Percentiles rank a stretch among this genome's conserved stretches.
These are phyloP conservation scores for Aristolochia californica DNA, from an alignment of 164 flowering plant genomes.

Conservation along the genomic window DNA sequence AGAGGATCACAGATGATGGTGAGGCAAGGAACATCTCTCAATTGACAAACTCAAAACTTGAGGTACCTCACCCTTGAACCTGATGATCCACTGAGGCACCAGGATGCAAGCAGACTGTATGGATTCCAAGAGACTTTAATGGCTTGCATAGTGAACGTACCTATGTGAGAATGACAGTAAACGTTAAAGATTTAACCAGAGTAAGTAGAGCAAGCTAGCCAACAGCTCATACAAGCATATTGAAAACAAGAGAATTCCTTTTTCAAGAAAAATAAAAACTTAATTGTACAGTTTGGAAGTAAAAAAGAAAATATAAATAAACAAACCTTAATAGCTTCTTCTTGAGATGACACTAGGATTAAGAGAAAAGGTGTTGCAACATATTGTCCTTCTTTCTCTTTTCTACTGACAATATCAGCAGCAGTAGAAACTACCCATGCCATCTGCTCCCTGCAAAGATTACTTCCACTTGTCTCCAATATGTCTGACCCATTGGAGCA, in stretches of 20 bases:
- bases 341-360: slow-evolving; percentile 63
- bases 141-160: slow-evolving; percentile 75
- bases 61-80: slow-evolving; percentile 50
- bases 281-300: background rate
- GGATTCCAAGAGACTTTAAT: slow-evolving; percentile 67
- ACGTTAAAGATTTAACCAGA: background rate
- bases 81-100: slow-evolving; percentile 85
- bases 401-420: slow-evolving; percentile 55
- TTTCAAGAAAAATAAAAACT: background rate
- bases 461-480: slow-evolving; percentile 46
- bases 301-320: background rate
- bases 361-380: slow-evolving; percentile 54
- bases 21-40: background rate
- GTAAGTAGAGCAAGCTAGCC: background rate
- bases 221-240: background rate
- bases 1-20: background rate
- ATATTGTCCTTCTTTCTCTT: slow-evolving; percentile 50
- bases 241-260: background rate
- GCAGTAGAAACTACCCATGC: slow-evolving; percentile 77
- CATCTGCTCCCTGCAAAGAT: slow-evolving; percentile 49
- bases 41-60: background rate
- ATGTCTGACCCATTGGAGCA: slow-evolving; percentile 47
- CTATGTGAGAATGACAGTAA: slow-evolving; percentile 18
- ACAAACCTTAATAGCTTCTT: slow-evolving; percentile 59
- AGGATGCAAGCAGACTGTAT: slow-evolving; percentile 76